These are phyloP conservation scores for Ascochyta viciae-villosae DNA, from an alignment of 2,329 filamentous ascomycete species.

Conservation along the genomic window DNA sequence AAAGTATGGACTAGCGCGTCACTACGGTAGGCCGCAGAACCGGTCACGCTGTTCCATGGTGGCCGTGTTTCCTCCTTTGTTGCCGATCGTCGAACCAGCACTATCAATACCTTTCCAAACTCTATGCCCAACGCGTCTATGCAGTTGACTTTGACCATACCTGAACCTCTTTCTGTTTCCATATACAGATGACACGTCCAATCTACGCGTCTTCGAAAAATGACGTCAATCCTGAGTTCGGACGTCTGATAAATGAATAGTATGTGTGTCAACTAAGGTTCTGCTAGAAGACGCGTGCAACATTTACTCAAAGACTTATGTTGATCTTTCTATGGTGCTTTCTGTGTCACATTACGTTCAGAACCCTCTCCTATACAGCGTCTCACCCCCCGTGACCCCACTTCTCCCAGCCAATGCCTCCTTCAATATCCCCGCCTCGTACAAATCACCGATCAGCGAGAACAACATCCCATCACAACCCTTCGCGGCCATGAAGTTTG, in stretches of 20 bases:
- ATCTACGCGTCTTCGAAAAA: slow-evolving; percentile 4
- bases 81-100: not conserved
- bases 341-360: not conserved
- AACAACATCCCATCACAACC: slow-evolving; percentile 68
- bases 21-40: slow-evolving; percentile 11
- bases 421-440: slow-evolving; percentile 57
- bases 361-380: slow-evolving; percentile 44
- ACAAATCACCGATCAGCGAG: slow-evolving; percentile 60
- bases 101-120: not conserved
- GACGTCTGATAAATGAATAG: not conserved
- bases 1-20: slow-evolving; percentile 17
- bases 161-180: no score
- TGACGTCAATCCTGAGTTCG: slow-evolving; percentile 12
- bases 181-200: slow-evolving; percentile 1
- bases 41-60: slow-evolving; percentile 5
- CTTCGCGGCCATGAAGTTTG: slow-evolving; percentile 64
- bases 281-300: not conserved
- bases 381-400: slow-evolving; percentile 50
- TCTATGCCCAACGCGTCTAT: slow-evolving; percentile 8
- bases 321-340: no score
- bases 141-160: not conserved
- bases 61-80: slow-evolving; percentile 13
- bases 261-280: not conserved
- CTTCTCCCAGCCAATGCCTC: slow-evolving; percentile 55
- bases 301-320: no score